A percentile compares a stretch with the other conserved stretches of the same genome.
These are phyloP conservation scores for Termitomyces sp. DNA, from an alignment of 768 basidiomycete genomes.

Conservation along the genomic window DNA sequence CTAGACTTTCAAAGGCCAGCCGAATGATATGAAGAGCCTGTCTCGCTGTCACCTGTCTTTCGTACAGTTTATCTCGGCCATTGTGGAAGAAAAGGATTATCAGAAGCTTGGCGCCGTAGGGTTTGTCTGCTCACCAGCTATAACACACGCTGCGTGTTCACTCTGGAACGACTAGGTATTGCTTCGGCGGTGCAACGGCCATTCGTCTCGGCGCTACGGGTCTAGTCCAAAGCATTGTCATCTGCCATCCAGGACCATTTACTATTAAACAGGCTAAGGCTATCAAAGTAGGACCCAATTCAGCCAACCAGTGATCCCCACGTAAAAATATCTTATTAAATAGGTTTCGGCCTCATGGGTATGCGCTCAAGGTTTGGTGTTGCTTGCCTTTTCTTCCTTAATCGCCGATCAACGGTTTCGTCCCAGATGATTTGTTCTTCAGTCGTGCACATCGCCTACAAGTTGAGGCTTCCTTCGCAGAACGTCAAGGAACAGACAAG, in stretches of 20 bases:
- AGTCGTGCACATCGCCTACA: slow-evolving; percentile 10
- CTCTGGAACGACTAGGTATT: slow-evolving; percentile 13
- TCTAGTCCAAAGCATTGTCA: slow-evolving; percentile 16
- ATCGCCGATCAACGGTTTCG: background rate
- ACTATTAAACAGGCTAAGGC: slow-evolving; percentile 12
- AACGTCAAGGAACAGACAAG: slow-evolving; percentile 14
- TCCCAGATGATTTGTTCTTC: slow-evolving; percentile 17
- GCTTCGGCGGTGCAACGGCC: slow-evolving; percentile 16
- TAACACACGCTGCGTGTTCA: background rate
- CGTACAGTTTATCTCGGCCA: slow-evolving; percentile 26
- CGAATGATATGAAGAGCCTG: background rate
- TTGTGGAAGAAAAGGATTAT: slow-evolving; percentile 32
- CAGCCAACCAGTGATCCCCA: background rate
- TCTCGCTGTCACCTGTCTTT: background rate
- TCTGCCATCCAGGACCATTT: slow-evolving; percentile 17
- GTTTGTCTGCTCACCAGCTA: slow-evolving; percentile 14
- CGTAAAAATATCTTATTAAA: background rate
- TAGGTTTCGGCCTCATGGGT: slow-evolving; percentile 20
- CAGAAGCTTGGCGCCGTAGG: slow-evolving; percentile 35
- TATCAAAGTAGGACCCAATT: slow-evolving; percentile 13
- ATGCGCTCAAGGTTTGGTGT: slow-evolving; percentile 17
- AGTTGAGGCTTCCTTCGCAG: slow-evolving; percentile 16
- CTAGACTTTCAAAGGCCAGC: slow-evolving; percentile 16
- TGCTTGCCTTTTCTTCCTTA: background rate
- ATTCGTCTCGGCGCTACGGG: slow-evolving; percentile 14